Evolutionary conservation across 805 yeast genomes (phyloP).

Genomic region (Metschnikowia arizonensis): DNA sequence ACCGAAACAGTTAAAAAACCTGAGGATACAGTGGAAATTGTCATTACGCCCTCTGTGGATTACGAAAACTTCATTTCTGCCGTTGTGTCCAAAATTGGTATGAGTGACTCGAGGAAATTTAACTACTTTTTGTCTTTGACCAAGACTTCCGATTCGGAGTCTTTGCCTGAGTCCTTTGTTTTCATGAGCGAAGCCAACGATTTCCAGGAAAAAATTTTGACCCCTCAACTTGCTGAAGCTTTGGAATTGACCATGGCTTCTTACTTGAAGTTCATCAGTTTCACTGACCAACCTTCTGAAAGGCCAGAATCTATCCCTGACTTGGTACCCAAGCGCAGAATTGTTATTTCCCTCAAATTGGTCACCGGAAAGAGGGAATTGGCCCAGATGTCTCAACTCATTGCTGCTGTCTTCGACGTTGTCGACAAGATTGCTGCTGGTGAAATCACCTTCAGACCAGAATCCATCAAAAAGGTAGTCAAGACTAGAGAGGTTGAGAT

Average conservation of each 20-base stretch:
- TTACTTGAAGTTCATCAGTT: slow-evolving; percentile 61
- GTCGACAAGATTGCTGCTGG: slow-evolving; percentile 55
- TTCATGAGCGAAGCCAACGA: slow-evolving; percentile 89
- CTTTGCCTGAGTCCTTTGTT: slow-evolving; percentile 70
- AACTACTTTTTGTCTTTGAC: slow-evolving; percentile 84
- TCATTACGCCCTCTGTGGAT: slow-evolving; percentile 50
- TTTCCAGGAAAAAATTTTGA: slow-evolving; percentile 61
- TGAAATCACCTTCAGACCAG: slow-evolving; percentile 59
- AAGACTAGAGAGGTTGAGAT: slow-evolving; percentile 74
- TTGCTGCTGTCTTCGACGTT: slow-evolving; percentile 54
- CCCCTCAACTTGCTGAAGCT: slow-evolving; percentile 38
- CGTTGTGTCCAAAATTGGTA: slow-evolving; percentile 75
- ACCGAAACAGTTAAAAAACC: slow-evolving; percentile 52
- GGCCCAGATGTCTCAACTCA: slow-evolving; percentile 44
- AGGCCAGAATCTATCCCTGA: slow-evolving; percentile 63
- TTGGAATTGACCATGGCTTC: slow-evolving; percentile 43
- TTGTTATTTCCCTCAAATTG: slow-evolving; percentile 52
- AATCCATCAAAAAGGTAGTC: slow-evolving; percentile 69
- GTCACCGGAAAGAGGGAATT: slow-evolving; percentile 49
- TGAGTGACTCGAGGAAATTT: slow-evolving; percentile 71
- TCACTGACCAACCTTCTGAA: slow-evolving; percentile 79
- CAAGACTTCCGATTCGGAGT: slow-evolving; percentile 66
- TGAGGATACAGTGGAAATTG: slow-evolving; percentile 57
- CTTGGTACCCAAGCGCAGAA: slow-evolving; percentile 48
- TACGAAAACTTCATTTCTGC: slow-evolving; percentile 76